A percentile compares a stretch with the other conserved stretches of the same genome.
phyloP scores from a whole-genome alignment of 73 alveolate genomes.

The Paramecium caudatum region DNA sequence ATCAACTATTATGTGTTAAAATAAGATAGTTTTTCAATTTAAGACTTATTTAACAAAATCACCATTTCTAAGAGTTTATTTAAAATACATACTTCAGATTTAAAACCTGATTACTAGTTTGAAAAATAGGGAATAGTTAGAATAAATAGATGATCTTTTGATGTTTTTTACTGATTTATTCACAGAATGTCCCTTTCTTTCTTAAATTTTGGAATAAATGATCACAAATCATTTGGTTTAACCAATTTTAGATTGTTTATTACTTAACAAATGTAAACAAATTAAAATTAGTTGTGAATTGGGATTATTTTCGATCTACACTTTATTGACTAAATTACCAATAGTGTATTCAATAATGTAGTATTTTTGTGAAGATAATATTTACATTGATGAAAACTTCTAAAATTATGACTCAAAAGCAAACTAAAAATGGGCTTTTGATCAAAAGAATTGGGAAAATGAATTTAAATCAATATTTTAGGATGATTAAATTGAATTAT shows the following conservation, averaged over 20 bases:
- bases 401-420: background rate
- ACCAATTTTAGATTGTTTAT: background rate
- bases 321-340: background rate
- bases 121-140: background rate
- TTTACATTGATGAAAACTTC: background rate
- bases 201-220: background rate
- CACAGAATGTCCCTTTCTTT: background rate
- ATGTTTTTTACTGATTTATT: background rate
- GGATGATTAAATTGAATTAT: background rate
- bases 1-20: background rate
- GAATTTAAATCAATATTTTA: background rate
- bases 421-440: background rate
- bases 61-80: background rate
- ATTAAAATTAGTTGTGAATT: background rate
- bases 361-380: background rate
- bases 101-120: background rate
- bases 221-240: background rate
- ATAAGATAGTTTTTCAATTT: background rate
- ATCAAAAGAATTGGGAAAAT: background rate
- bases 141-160: background rate
- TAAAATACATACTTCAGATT: background rate
- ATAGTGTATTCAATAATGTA: background rate
- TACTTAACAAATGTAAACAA: background rate
- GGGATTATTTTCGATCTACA: slow-evolving; percentile 7
- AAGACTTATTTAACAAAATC: slow-evolving; percentile 12